A percentile compares a stretch with the other conserved stretches of the same genome.
Evolutionary conservation across 129 eudicot genomes (phyloP).

Genomic region (Lactuca saligna): DNA sequence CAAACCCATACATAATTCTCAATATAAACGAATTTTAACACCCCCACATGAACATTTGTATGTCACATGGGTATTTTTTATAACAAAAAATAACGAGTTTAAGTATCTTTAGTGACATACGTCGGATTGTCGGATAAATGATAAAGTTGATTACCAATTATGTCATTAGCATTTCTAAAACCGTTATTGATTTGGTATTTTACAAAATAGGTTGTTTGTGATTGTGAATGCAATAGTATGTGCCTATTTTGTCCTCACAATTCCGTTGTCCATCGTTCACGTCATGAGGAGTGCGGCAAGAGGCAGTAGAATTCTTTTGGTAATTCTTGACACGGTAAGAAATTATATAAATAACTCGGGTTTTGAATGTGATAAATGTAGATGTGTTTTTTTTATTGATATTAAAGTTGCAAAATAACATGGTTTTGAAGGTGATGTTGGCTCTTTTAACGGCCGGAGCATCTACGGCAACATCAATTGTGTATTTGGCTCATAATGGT

Average conservation of each 20-base stretch:
- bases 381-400: neutral
- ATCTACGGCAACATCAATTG: slow-evolving; percentile 73
- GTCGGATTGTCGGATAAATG: too few relatives aligned
- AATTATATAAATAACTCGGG: neutral
- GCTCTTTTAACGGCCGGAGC: slow-evolving; percentile 56
- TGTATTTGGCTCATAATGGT: slow-evolving; percentile 82
- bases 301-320: slow-evolving; percentile 43
- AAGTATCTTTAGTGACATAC: neutral
- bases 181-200: neutral
- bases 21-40: too few relatives aligned
- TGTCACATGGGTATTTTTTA: neutral
- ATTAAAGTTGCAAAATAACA: neutral
- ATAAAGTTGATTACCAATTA: neutral
- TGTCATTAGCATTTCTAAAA: neutral
- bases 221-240: slow-evolving; percentile 54
- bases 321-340: slow-evolving; percentile 60
- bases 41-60: neutral
- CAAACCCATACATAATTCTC: neutral
- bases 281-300: slow-evolving; percentile 45
- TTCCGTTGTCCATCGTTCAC: slow-evolving; percentile 56
- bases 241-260: slow-evolving; percentile 55
- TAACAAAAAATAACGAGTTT: neutral
- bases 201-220: slow-evolving; percentile 56
- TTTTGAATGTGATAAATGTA: slow-evolving; percentile 35
- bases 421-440: slow-evolving; percentile 46